Base-by-base conservation (phyloP, 495 filamentous ascomycete genomes). In the Cercophora newfieldiana region DNA sequence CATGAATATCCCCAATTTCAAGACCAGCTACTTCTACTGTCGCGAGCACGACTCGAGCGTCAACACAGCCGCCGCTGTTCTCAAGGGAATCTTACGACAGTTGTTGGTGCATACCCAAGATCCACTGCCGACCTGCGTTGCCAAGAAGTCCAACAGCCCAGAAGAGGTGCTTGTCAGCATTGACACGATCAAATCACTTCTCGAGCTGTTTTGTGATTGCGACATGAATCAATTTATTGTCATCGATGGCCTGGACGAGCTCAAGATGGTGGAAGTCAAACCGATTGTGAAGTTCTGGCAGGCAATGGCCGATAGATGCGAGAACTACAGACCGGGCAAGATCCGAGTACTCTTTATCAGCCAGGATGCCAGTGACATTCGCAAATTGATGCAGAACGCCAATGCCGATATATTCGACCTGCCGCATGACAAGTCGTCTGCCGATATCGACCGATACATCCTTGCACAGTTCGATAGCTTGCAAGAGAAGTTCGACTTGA, bases 11-110 rank as follows among this genome's bases (percentile, higher is more conserved):
- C 19, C 25, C 3, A 67, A 65, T 21, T 66, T 65, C 28, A 65
- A 71, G 16, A 72, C 71, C 3, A 72, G 71, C 28, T 82, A 74
- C 61, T 82, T 80, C 63, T 83, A 81, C 68, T 83, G 81, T 71
- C 76, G 71, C 16, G 66, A 80, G 33, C 67, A 70, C 22, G 73
- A 80, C 59, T 31, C 56, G 16, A 29, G 59, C 19, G 79, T 71
- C 49, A 79, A 73, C 47, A 76, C 63, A 24, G 72, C 72, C 21
- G 48, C 72, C 12, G 69, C 71, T 21, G 63, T 83, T 2, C 69
- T 69, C 44, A 71, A 77, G 57, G 71, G 71, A 4, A 50, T 83
- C 5, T 54, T 83, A 8, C 59, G 67, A 22, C 82, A 83, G 56
- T 37, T 84, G 7, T 62, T 82, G 7, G 51, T 28, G 1, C 69